Percentiles rank a stretch among this genome's conserved stretches.
These are phyloP conservation scores for Fusarium sp. DNA, from an alignment of 2,329 filamentous ascomycete genomes.

Conservation along the genomic window DNA sequence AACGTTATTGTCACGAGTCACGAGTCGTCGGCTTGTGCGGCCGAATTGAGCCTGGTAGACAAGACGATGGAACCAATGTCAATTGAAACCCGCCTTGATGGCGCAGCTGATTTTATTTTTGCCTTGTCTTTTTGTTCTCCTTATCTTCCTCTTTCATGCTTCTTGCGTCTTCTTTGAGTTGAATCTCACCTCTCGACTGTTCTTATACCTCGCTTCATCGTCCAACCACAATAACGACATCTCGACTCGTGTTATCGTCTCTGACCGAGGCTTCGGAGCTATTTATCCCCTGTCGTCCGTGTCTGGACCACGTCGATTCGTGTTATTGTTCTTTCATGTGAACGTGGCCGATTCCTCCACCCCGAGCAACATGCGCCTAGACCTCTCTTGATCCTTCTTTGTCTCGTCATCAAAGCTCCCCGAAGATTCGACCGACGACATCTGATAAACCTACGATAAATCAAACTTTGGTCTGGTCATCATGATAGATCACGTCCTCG, in stretches of 20 bases:
- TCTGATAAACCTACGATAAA: neutral
- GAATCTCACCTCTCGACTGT: neutral
- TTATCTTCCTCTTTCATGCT: neutral
- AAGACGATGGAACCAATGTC: neutral
- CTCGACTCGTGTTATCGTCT: conserved; percentile 14
- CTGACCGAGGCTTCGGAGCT: conserved; percentile 29
- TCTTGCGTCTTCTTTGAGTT: neutral
- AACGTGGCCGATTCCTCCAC: conserved; percentile 29
- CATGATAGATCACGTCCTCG: conserved; percentile 89
- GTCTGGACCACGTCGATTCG: conserved; percentile 10
- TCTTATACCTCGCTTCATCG: neutral
- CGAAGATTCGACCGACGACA: neutral
- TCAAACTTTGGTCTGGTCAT: conserved; percentile 9
- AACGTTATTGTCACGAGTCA: conserved; percentile 38
- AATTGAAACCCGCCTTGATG: conserved; percentile 9
- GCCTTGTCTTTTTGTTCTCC: neutral
- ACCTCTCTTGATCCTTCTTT: conserved; percentile 22
- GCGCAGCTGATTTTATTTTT: neutral
- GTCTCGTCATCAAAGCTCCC: conserved; percentile 6
- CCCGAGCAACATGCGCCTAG: conserved; percentile 34
- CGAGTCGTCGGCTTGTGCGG: conserved; percentile 38
- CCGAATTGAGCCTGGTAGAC: conserved; percentile 31
- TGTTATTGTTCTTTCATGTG: conserved; percentile 41
- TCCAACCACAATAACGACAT: conserved; percentile 1
- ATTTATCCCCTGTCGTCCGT: neutral